A percentile compares a stretch with the other conserved stretches of the same genome.
Evolutionary conservation across 805 yeast species (phyloP).

Genomic region (Wickerhamiella spandovensis): DNA sequence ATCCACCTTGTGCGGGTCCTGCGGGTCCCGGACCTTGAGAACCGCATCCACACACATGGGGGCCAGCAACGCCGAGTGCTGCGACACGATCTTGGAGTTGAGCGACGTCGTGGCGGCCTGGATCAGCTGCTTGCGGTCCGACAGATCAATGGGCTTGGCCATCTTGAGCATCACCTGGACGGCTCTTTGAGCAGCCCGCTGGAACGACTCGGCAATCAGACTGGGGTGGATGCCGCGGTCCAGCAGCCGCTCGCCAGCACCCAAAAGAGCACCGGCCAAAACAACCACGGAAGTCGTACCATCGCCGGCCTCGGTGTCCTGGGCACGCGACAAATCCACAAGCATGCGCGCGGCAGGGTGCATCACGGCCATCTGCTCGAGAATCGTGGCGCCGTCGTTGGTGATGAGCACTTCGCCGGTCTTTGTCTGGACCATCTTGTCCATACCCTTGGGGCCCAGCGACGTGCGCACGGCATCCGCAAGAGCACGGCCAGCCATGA

Average conservation of each 20-base stretch:
- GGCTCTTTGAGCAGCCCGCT: slow-evolving; percentile 72
- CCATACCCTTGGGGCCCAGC: slow-evolving; percentile 98
- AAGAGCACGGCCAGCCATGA: slow-evolving; percentile 85
- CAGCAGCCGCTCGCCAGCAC: slow-evolving; percentile 86
- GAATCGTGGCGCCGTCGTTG: slow-evolving; percentile 95
- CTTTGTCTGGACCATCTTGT: slow-evolving; percentile 87
- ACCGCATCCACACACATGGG: slow-evolving; percentile 94
- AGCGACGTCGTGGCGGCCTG: slow-evolving; percentile 92
- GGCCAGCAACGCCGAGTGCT: slow-evolving; percentile 70
- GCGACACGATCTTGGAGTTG: slow-evolving; percentile 90
- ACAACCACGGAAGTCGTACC: slow-evolving; percentile 98
- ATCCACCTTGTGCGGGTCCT: slow-evolving; percentile 59
- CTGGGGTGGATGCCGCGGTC: slow-evolving; percentile 90
- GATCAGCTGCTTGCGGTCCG: slow-evolving; percentile 68
- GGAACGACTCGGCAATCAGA: slow-evolving; percentile 84
- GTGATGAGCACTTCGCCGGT: slow-evolving; percentile 87
- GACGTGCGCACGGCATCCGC: slow-evolving; percentile 93
- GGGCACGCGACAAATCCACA: slow-evolving; percentile 96
- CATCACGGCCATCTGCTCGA: slow-evolving; percentile 93
- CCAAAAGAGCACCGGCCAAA: slow-evolving; percentile 82
- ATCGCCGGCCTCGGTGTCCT: slow-evolving; percentile 98
- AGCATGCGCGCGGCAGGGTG: slow-evolving; percentile 98
- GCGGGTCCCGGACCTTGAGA: slow-evolving; percentile 53
- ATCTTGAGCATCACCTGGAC: slow-evolving; percentile 72
- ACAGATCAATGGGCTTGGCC: slow-evolving; percentile 68